Conservation (phyloP, 2,329 filamentous ascomycete genomes). For the Colletotrichum caudatum region DNA sequence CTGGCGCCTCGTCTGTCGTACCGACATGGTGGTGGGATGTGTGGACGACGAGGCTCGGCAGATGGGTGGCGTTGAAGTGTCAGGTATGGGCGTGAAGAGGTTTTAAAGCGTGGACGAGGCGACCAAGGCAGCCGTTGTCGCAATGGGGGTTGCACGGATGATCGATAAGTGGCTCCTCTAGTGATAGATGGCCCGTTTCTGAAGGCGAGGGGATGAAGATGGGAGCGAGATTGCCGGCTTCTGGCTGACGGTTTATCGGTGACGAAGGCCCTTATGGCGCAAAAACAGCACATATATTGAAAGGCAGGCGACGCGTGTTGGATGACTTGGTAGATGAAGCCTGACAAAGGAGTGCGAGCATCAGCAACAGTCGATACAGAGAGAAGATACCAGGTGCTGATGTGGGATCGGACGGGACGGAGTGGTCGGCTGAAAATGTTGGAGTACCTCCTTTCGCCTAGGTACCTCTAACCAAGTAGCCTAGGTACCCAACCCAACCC, state of each 20-base stretch:
- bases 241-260: not conserved
- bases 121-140: conserved; percentile 39
- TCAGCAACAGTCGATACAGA: conserved; percentile 16
- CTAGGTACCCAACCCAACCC: not conserved
- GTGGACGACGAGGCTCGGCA: conserved; percentile 2
- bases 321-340: conserved; percentile 9
- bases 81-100: conserved; percentile 34
- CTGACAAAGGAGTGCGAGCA: conserved; percentile 17
- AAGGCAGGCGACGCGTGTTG: conserved; percentile 13
- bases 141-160: conserved; percentile 41
- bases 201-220: conserved; percentile 18
- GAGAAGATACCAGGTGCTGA: conserved; percentile 28
- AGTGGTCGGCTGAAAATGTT: conserved; percentile 23
- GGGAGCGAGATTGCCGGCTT: conserved; percentile 10
- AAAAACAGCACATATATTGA: conserved; percentile 4
- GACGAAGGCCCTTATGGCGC: not conserved
- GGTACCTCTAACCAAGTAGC: not conserved
- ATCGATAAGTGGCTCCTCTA: conserved; percentile 36
- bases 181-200: conserved; percentile 20
- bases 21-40: conserved; percentile 50
- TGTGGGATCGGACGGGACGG: conserved; percentile 30
- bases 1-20: conserved; percentile 55
- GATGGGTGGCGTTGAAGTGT: conserved; percentile 13
- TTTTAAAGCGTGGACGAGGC: conserved; percentile 32
- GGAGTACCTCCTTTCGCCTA: conserved; percentile 16